Percentiles rank a stretch among this genome's conserved stretches.
phyloP scores from a whole-genome alignment of 148 eudicot species.

The Chenopodium formosanum region DNA sequence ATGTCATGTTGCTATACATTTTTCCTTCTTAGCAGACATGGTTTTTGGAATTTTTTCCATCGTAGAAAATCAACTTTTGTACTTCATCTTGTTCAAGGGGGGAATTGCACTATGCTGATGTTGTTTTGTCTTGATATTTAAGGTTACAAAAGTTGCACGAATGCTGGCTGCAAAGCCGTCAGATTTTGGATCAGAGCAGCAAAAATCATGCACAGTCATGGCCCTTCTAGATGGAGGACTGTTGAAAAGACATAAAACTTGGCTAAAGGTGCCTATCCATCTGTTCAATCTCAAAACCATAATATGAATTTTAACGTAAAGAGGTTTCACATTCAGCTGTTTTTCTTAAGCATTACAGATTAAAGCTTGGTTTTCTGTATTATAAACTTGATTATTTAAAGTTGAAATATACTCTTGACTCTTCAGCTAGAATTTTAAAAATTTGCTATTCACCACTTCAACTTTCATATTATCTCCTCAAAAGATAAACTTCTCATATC shows the following conservation, averaged over 20 bases:
- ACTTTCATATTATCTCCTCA: neutral
- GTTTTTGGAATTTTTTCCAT: no score
- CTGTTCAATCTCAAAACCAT: neutral
- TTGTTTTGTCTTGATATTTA: conserved; percentile 20
- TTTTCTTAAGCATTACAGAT: neutral
- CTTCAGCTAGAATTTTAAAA: neutral
- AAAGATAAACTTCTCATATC: neutral
- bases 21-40: no score
- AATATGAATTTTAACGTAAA: no score
- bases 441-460: neutral
- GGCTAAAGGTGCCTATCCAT: conserved; percentile 71
- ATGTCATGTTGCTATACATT: no score
- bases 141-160: conserved; percentile 96
- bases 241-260: conserved; percentile 78
- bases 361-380: neutral
- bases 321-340: neutral
- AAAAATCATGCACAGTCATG: conserved; percentile 74
- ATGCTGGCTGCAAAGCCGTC: conserved; percentile 59
- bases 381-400: neutral
- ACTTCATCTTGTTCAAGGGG: neutral
- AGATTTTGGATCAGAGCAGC: conserved; percentile 40
- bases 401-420: neutral
- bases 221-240: conserved; percentile 96
- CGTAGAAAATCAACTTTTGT: neutral
- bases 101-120: conserved; percentile 16